These are phyloP conservation scores for Lumnitzera racemosa DNA, from an alignment of 345 rosid species.

Conservation along the genomic window DNA sequence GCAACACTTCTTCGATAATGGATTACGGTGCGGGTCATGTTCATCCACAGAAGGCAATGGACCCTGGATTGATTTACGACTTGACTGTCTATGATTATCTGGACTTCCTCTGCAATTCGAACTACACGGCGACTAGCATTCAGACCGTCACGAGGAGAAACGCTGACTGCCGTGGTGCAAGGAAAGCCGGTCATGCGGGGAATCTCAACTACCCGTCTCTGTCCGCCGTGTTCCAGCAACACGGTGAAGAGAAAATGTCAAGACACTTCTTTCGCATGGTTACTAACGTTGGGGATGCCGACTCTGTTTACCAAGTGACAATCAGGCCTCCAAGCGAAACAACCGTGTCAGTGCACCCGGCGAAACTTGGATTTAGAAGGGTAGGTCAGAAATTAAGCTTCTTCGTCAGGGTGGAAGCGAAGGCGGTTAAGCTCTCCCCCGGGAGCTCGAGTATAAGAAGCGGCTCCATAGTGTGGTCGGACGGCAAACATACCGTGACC, in stretches of 20 bases:
- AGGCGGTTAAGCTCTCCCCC: conserved; percentile 39
- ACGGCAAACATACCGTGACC: conserved; percentile 67
- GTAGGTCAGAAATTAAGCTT: conserved; percentile 69
- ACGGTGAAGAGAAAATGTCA: conserved; percentile 49
- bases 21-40: conserved; percentile 86
- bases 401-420: conserved; percentile 44
- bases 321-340: conserved; percentile 54
- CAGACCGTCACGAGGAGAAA: conserved; percentile 50
- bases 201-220: conserved; percentile 81
- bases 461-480: conserved; percentile 78
- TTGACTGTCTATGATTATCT: conserved; percentile 54
- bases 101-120: conserved; percentile 70
- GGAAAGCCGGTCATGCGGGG: conserved; percentile 57
- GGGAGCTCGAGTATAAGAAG: conserved; percentile 51
- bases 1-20: conserved; percentile 56
- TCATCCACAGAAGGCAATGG: conserved; percentile 79
- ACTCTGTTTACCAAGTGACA: conserved; percentile 38
- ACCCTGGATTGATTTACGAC: conserved; percentile 79
- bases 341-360: conserved; percentile 51
- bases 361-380: conserved; percentile 51
- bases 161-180: conserved; percentile 61
- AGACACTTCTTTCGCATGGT: conserved; percentile 69
- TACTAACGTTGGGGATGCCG: conserved; percentile 69
- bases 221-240: conserved; percentile 57
- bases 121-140: conserved; percentile 56